Evolutionary conservation across 768 basidiomycete genomes (phyloP).

Genomic region (Basidioascus undulatus): DNA sequence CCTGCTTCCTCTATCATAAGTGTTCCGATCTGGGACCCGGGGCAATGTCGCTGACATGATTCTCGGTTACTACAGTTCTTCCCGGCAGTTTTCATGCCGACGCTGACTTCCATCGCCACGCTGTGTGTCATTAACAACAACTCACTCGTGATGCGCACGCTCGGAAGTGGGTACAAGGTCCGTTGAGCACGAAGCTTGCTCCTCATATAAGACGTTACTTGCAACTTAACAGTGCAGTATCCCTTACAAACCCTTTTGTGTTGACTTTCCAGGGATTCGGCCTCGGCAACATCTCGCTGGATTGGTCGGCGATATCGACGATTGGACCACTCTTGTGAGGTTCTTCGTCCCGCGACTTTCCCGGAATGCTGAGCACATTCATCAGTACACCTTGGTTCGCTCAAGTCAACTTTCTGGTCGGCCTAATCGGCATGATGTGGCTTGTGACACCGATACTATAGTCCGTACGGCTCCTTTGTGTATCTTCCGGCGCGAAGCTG

Average conservation of each 20-base stretch:
- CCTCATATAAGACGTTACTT: no score
- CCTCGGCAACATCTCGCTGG: slow-evolving; percentile 7
- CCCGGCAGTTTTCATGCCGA: slow-evolving; percentile 12
- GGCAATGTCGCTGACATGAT: no score
- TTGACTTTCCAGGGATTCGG: no score
- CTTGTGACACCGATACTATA: no score
- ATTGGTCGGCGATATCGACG: background rate
- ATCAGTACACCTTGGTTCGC: background rate
- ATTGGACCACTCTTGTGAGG: background rate
- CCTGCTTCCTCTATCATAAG: slow-evolving; percentile 1
- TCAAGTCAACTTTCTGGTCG: background rate
- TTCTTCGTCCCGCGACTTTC: background rate
- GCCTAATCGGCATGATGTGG: background rate
- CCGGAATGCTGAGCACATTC: no score
- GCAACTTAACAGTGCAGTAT: no score
- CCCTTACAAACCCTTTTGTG: no score
- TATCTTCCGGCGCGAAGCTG: no score
- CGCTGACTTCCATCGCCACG: slow-evolving; percentile 11
- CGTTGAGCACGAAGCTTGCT: no score
- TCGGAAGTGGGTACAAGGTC: slow-evolving; percentile 14
- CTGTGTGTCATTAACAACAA: slow-evolving; percentile 5
- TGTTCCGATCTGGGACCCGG: no score
- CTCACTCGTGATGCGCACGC: background rate
- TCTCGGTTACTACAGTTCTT: no score
- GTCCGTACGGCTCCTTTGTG: no score